These are phyloP conservation scores for Leccinum broughii DNA, from an alignment of 768 basidiomycete genomes.

Conservation along the genomic window DNA sequence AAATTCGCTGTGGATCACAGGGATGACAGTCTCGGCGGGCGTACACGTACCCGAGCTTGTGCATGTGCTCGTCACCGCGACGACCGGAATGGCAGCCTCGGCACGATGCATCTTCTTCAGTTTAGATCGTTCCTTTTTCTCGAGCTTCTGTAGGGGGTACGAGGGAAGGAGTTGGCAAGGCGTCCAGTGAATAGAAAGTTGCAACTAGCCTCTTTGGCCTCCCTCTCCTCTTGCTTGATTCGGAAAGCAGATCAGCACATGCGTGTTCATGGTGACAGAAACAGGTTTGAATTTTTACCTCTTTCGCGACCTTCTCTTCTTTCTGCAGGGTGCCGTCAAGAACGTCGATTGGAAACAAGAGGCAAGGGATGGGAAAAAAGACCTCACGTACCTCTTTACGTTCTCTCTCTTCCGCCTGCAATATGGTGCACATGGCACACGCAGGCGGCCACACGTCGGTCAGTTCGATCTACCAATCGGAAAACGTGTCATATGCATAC, in stretches of 20 bases:
- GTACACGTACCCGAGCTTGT: constrained; percentile 9
- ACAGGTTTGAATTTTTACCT: constrained; percentile 39
- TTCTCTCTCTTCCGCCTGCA: constrained; percentile 58
- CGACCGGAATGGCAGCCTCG: constrained; percentile 24
- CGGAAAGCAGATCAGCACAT: constrained; percentile 23
- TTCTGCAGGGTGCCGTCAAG: constrained; percentile 31
- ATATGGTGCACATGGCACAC: neutral
- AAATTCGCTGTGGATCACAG: constrained; percentile 30
- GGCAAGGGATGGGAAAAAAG: constrained; percentile 3
- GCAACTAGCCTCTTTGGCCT: constrained; percentile 43
- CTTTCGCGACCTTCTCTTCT: constrained; percentile 56
- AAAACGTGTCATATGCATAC: constrained; percentile 25
- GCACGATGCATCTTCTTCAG: constrained; percentile 46
- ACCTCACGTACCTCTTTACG: constrained; percentile 56
- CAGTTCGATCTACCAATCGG: constrained; percentile 3
- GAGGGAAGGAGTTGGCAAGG: neutral
- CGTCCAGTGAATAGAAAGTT: neutral
- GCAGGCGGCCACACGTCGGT: neutral
- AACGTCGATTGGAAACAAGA: constrained; percentile 1
- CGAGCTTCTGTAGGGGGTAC: constrained; percentile 43
- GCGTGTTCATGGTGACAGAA: neutral
- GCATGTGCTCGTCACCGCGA: constrained; percentile 12
- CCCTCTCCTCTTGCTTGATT: constrained; percentile 44
- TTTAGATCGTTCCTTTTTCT: constrained; percentile 58
- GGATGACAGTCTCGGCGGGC: constrained; percentile 19